These are phyloP conservation scores for Juglanconis oblonga DNA, from an alignment of 2,329 filamentous ascomycete species.

Conservation along the genomic window DNA sequence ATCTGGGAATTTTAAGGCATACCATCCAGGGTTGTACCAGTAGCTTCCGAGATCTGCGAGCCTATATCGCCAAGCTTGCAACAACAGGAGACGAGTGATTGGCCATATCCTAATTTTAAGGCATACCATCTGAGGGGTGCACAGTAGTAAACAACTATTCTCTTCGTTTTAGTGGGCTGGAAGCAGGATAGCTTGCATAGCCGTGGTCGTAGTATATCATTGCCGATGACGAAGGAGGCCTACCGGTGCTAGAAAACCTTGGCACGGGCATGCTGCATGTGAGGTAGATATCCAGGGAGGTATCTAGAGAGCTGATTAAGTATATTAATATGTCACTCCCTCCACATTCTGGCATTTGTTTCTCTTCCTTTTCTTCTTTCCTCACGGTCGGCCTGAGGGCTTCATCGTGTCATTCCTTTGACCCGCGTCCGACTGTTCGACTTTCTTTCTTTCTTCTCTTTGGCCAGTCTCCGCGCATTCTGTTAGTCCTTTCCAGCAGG, in stretches of 20 bases:
- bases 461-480: not conserved
- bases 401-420: not conserved
- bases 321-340: not conserved
- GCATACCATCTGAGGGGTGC: not conserved
- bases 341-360: too few relatives aligned
- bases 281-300: not conserved
- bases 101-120: not conserved
- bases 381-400: conserved; percentile 8
- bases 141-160: not conserved
- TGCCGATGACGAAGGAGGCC: not conserved
- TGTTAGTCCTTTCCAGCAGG: not conserved
- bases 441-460: not conserved
- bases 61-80: not conserved
- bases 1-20: not conserved
- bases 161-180: too few relatives aligned
- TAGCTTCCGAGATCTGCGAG: not conserved
- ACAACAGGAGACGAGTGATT: not conserved
- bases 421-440: not conserved
- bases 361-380: not conserved
- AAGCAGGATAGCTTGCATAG: not conserved
- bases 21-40: not conserved
- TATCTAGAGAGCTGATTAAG: not conserved
- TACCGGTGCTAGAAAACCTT: too few relatives aligned
- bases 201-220: not conserved
- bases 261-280: not conserved